Evolutionary conservation across 1,139 yeast species (phyloP).

Genomic region (Yueomyces sp.): DNA sequence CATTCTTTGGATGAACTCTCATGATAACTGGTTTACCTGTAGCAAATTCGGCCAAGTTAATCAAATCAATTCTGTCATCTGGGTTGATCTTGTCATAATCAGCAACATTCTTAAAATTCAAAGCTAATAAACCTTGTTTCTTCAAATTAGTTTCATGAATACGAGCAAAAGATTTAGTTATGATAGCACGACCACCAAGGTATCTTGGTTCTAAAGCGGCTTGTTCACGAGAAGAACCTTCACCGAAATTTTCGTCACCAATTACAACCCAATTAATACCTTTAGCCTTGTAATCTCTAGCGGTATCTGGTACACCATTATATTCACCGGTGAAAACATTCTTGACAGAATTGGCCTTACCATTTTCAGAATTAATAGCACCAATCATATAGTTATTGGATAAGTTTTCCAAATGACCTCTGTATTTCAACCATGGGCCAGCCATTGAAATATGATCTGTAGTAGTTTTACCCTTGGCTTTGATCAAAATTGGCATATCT

Average conservation of each 20-base stretch:
- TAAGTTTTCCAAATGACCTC: conserved; percentile 98
- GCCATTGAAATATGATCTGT: conserved; percentile 99
- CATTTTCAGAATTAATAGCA: conserved; percentile 94
- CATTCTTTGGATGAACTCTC: conserved; percentile 85
- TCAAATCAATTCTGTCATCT: conserved; percentile 76
- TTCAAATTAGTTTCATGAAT: conserved; percentile 90
- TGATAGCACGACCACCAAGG: conserved; percentile 96
- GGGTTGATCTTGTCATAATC: conserved; percentile 93
- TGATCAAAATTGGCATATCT: conserved; percentile 85
- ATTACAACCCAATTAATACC: conserved; percentile 94
- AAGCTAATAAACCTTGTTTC: conserved; percentile 96
- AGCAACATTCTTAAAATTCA: conserved; percentile 76
- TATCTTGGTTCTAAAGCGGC: conserved; percentile 99
- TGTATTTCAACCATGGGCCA: conserved; percentile 99
- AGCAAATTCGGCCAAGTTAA: conserved; percentile 75
- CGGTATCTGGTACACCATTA: conserved; percentile 94
- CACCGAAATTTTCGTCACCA: conserved; percentile 99
- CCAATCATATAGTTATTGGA: conserved; percentile 99
- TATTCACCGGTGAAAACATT: conserved; percentile 87
- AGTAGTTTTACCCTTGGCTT: conserved; percentile 96
- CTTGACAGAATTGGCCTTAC: conserved; percentile 84
- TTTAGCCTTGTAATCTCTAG: conserved; percentile 84
- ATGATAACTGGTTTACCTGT: conserved; percentile 85
- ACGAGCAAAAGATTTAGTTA: conserved; percentile 96
- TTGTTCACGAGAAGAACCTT: conserved; percentile 99